Conservation (phyloP, 1,284 basidiomycete species). For the Cutaneotrichosporon spelunceum region DNA sequence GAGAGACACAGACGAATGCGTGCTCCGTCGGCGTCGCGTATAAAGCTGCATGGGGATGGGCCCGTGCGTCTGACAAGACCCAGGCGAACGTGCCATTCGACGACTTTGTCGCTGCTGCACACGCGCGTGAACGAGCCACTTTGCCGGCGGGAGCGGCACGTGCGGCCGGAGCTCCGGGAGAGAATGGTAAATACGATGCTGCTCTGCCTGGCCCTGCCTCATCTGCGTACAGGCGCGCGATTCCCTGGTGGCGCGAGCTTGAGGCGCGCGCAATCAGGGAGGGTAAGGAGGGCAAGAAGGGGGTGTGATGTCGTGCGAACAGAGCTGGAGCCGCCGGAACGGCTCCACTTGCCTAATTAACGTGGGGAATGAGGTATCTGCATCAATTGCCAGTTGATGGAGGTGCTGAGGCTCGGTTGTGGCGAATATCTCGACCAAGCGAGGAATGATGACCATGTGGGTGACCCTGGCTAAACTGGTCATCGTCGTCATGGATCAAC, state of each 20-base stretch:
- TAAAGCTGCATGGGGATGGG: conserved; percentile 49
- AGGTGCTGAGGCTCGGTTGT: neutral
- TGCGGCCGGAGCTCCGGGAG: conserved; percentile 20
- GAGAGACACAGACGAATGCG: conserved; percentile 42
- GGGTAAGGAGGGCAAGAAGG: neutral
- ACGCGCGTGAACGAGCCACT: conserved; percentile 28
- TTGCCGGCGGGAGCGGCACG: conserved; percentile 32
- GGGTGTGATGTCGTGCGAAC: neutral
- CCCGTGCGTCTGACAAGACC: conserved; percentile 22
- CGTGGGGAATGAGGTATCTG: neutral
- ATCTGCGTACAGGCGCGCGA: conserved; percentile 28
- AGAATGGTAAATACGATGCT: conserved; percentile 36
- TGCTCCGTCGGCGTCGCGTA: conserved; percentile 50
- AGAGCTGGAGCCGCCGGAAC: neutral
- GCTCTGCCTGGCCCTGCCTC: conserved; percentile 26
- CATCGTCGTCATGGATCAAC: neutral
- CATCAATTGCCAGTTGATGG: neutral
- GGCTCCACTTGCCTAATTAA: neutral
- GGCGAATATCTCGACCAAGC: neutral
- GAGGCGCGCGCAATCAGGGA: conserved; percentile 28
- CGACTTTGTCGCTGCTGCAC: conserved; percentile 19
- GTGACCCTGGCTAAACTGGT: neutral
- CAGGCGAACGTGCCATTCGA: conserved; percentile 13
- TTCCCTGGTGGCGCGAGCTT: conserved; percentile 33
- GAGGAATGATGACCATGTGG: neutral